Conservation (phyloP, 495 filamentous ascomycete species). For the Physcia stellaris region DNA sequence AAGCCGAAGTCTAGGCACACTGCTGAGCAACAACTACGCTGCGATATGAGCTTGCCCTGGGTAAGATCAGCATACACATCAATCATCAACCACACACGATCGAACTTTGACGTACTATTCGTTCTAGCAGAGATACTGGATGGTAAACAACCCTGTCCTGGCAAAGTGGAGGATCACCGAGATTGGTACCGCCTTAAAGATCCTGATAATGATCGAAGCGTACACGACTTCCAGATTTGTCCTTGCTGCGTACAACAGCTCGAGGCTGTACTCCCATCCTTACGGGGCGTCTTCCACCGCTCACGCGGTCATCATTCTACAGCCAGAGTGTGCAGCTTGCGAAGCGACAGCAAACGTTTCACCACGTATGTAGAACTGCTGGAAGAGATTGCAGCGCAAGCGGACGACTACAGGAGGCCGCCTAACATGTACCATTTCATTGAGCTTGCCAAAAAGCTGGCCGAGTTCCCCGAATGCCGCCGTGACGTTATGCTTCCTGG, state of each 20-base stretch:
- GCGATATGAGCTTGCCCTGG: slow-evolving; percentile 51
- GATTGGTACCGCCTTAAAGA: slow-evolving; percentile 49
- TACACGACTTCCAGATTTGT: slow-evolving; percentile 46
- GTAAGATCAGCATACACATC: slow-evolving; percentile 53
- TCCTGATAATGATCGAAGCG: slow-evolving; percentile 30
- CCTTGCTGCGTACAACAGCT: slow-evolving; percentile 37
- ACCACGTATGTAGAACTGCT: slow-evolving; percentile 50
- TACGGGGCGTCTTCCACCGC: slow-evolving; percentile 32
- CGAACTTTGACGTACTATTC: slow-evolving; percentile 40
- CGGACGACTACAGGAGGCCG: slow-evolving; percentile 19
- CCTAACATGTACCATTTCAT: slow-evolving; percentile 31
- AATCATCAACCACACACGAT: slow-evolving; percentile 40
- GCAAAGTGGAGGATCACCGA: slow-evolving; percentile 29
- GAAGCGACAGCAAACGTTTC: slow-evolving; percentile 38
- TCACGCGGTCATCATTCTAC: slow-evolving; percentile 10
- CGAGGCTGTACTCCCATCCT: slow-evolving; percentile 35
- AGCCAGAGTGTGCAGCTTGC: slow-evolving; percentile 33
- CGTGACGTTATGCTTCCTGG: slow-evolving; percentile 33
- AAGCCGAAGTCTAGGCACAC: slow-evolving; percentile 29
- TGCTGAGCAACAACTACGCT: slow-evolving; percentile 29
- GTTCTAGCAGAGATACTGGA: slow-evolving; percentile 31
- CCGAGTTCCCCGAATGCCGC: slow-evolving; percentile 38
- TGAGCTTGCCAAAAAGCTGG: slow-evolving; percentile 35
- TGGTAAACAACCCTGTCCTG: slow-evolving; percentile 34
- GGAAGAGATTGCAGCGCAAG: slow-evolving; percentile 37